Evolutionary conservation across 805 yeast genomes (phyloP).

Genomic region (Zygosaccharomyces pseudorouxii): DNA sequence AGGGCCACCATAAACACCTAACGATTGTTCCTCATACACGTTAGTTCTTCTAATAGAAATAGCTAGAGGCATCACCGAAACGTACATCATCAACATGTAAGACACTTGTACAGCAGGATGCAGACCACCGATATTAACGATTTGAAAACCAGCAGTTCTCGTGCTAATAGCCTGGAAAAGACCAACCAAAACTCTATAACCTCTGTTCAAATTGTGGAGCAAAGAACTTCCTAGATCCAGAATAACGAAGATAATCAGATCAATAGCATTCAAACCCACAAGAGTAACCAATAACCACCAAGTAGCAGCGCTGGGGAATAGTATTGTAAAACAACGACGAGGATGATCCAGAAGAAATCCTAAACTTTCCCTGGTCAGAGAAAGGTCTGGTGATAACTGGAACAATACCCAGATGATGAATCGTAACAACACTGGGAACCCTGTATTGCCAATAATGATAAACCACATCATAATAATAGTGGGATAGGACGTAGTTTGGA

Average conservation of each 20-base stretch:
- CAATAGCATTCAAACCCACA: constrained; percentile 66
- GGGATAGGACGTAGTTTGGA: constrained; percentile 58
- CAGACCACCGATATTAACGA: constrained; percentile 60
- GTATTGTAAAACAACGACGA: constrained; percentile 87
- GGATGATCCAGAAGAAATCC: constrained; percentile 92
- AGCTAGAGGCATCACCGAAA: constrained; percentile 92
- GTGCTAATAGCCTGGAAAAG: constrained; percentile 87
- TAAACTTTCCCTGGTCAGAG: constrained; percentile 64
- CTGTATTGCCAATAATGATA: constrained; percentile 89
- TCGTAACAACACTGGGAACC: constrained; percentile 81
- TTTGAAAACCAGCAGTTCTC: constrained; percentile 88
- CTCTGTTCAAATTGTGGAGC: constrained; percentile 53
- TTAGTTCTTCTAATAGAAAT: constrained; percentile 94
- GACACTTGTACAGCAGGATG: constrained; percentile 93
- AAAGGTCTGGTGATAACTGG: constrained; percentile 60
- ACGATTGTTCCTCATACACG: constrained; percentile 94
- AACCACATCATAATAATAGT: constrained; percentile 62
- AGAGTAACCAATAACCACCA: constrained; percentile 88
- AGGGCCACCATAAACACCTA: constrained; percentile 70
- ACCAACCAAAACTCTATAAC: constrained; percentile 74
- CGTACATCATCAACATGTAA: constrained; percentile 96
- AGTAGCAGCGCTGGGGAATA: constrained; percentile 90
- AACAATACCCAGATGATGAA: constrained; percentile 76
- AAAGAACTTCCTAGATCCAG: constrained; percentile 59
- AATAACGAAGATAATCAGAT: constrained; percentile 72